Evolutionary conservation across 169 alveolate species (phyloP).

Genomic region (Eimeria maxima): DNA sequence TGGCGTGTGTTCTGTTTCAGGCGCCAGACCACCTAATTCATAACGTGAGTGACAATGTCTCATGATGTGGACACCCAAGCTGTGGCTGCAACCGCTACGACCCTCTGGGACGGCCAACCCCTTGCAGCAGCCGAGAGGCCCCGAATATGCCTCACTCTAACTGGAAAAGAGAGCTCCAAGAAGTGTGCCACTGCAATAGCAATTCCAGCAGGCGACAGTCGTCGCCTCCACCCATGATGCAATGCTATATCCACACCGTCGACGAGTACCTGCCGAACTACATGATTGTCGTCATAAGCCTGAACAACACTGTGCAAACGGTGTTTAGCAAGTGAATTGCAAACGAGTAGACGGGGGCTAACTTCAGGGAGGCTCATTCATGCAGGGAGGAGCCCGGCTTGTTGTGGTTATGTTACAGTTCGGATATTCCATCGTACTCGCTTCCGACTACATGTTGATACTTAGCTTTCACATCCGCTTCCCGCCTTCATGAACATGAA

Average conservation of each 20-base stretch:
- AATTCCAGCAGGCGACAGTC: slow-evolving; percentile 62
- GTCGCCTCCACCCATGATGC: slow-evolving; percentile 67
- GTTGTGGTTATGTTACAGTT: background rate
- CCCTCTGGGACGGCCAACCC: background rate
- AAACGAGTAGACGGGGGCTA: background rate
- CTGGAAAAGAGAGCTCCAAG: slow-evolving; percentile 64
- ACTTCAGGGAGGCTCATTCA: background rate
- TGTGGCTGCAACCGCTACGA: background rate
- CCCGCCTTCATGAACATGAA: background rate
- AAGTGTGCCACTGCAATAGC: slow-evolving; percentile 75
- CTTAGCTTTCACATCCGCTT: background rate
- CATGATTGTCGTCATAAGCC: slow-evolving; percentile 52
- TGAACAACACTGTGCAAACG: slow-evolving; percentile 4
- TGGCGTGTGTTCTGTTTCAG: background rate
- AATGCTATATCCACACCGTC: slow-evolving; percentile 70
- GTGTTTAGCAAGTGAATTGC: background rate
- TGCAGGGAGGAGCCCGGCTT: background rate
- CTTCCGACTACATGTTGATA: background rate
- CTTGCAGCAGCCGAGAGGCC: background rate
- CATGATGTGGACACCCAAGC: background rate
- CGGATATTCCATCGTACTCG: background rate
- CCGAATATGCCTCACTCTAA: background rate
- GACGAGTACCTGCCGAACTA: slow-evolving; percentile 61
- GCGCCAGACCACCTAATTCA: background rate
- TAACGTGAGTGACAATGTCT: background rate